A percentile compares a stretch with the other conserved stretches of the same genome.
Conservation (phyloP, 345 rosid genomes). For the Linum lewisii region DNA sequence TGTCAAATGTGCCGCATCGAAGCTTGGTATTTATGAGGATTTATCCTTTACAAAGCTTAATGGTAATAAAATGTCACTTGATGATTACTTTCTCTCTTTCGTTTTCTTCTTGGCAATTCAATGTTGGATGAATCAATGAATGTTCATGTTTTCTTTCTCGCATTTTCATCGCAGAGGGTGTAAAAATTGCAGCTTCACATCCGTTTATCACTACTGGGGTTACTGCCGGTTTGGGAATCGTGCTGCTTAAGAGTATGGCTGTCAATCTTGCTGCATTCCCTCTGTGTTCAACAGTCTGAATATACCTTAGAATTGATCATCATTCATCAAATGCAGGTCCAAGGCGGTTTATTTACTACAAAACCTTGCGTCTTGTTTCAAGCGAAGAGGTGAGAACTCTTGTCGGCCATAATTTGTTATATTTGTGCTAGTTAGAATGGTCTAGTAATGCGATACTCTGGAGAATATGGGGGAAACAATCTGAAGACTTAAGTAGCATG, state of each 20-base stretch:
- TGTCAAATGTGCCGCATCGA: conserved; percentile 42
- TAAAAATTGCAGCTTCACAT: conserved; percentile 52
- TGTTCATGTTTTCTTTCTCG: background rate
- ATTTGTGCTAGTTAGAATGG: background rate
- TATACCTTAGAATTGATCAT: background rate
- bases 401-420: background rate
- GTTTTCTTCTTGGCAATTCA: background rate
- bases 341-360: conserved; percentile 66
- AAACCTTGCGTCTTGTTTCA: conserved; percentile 39
- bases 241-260: conserved; percentile 52
- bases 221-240: conserved; percentile 47
- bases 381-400: conserved; percentile 63
- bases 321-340: conserved; percentile 43
- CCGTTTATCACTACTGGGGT: conserved; percentile 45
- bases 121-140: background rate
- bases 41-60: conserved; percentile 48
- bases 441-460: background rate
- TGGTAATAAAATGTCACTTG: conserved; percentile 34
- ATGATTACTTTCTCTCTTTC: background rate
- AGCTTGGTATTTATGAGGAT: conserved; percentile 45
- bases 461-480: no score
- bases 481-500: no score
- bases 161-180: conserved; percentile 43
- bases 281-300: background rate
- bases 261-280: background rate